These are phyloP conservation scores for Aspergillus viridinutans DNA, from an alignment of 2,329 filamentous ascomycete species.

Conservation along the genomic window DNA sequence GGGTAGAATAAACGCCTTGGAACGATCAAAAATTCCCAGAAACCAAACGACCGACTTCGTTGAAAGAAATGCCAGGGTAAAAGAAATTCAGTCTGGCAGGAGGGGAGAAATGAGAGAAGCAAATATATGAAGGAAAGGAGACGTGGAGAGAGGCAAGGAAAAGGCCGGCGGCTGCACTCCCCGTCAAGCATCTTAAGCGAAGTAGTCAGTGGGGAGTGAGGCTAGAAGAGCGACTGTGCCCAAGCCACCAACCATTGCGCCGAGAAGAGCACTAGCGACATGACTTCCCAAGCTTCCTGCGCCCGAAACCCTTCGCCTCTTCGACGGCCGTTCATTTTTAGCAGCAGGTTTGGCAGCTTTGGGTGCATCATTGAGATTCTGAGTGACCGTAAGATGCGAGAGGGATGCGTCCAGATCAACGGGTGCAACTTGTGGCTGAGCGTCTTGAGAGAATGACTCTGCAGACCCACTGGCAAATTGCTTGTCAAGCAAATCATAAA, in stretches of 20 bases:
- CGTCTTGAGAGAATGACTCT: slow-evolving; percentile 18
- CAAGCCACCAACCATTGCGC: slow-evolving; percentile 40
- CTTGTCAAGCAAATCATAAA: neutral
- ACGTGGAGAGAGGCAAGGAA: slow-evolving; percentile 2
- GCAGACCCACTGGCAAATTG: neutral
- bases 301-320: slow-evolving; percentile 25
- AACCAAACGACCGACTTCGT: neutral
- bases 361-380: neutral
- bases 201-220: slow-evolving; percentile 41
- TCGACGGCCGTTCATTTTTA: slow-evolving; percentile 20
- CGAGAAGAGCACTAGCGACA: slow-evolving; percentile 36
- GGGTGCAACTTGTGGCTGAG: slow-evolving; percentile 18
- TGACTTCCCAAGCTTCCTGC: slow-evolving; percentile 29
- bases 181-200: slow-evolving; percentile 22
- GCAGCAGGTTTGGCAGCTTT: slow-evolving; percentile 5
- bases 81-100: neutral
- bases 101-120: neutral
- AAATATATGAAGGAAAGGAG: slow-evolving; percentile 3
- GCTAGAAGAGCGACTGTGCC: slow-evolving; percentile 40
- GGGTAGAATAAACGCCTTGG: neutral
- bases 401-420: slow-evolving; percentile 7
- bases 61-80: neutral
- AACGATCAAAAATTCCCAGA: neutral
- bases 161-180: slow-evolving; percentile 1
- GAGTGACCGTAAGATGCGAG: slow-evolving; percentile 10